Base-by-base conservation (phyloP, 129 eudicot genomes). In the Chrysanthemum lavandulifolium region DNA sequence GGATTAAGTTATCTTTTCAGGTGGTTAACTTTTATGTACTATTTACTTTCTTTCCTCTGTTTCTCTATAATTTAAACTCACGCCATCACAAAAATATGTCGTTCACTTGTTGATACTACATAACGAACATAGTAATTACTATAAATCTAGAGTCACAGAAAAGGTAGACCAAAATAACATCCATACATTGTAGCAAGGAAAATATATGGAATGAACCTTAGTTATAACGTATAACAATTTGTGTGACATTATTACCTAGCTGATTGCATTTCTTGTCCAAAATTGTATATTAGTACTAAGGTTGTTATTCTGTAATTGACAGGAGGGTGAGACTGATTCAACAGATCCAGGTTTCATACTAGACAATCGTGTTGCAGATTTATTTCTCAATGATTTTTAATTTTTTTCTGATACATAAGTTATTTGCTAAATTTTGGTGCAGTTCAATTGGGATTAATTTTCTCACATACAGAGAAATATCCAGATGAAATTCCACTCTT, bases 401-500 rank as follows among this genome's bases (percentile, higher is more conserved):
- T 45, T 23, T 50, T 16, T 54, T 25, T 33, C 13, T 59, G 36
- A 51, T 70, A 19, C 70, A 49, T 65, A 19, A 3, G 33, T 47
- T 49, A 25, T 61, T 55, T 68, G 36, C 61, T 57, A 76, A 68
- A 5, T 56, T 70, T 48, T 68, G 50, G 49, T 76, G 86, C 98
- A 93, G 98, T 87, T 87, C 87, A 78, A 73, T 68, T 93, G 84
- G 96, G 78, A 36, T 87, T 93, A 69, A 86, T 93, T 74, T 93
- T 93, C 81, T 80, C 96, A 0, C 98, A 93, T 74, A 89, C 92
- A 18, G 96, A 93, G 79, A 93, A 84, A 29, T 93, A 93, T 84
- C 98, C 98, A 7, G 98, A 93, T 78, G 98, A 89, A 82, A 92
- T 92, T 50, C 98, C 98, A 48, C 90, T 93, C 69, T 60, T 93